Base-by-base conservation (phyloP, 1,139 yeast genomes). In the Casaregolazyma lundiana region DNA sequence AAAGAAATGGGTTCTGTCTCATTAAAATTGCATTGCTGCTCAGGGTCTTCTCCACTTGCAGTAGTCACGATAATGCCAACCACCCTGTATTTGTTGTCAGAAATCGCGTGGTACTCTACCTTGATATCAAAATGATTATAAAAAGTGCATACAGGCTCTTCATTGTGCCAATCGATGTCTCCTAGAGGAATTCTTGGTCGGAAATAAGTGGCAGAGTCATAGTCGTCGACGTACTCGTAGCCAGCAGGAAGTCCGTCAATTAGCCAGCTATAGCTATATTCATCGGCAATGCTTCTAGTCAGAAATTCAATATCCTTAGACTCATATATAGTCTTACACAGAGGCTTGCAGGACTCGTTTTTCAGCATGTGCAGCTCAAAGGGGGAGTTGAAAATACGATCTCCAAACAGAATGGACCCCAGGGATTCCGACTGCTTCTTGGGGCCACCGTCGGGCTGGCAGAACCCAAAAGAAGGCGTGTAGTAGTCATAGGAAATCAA, bases 161-260 rank as follows among this genome's bases (percentile, higher is more conserved):
- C 78, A 38, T 50, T 35, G 24, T 54, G 46, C 37, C 41, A 52
- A 30, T 49, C 56, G n/a, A 53, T 38, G 15, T 48, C 47, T 38
- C 97, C 97, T 48, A 90, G 73, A 47, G 80, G 82, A 66, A 90
- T 89, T 1, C 97, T 96, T 3, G 87, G 74, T 20, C 88, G 83
- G 63, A 84, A 86, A 63, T 81, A 85, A 3, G 44, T 42, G 6
- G 55, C 49, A n/a, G 53, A 51, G 13, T 58, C 54, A 3, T 53
- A 38, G 35, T 75, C 71, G 8, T 78, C 58, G 17, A 76, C 60
- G 15, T 35, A 22, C 86, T 81, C 57, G 77, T 76, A 63, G 83
- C 89, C 96, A 16, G 92, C 96, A 17, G 98, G 98, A 55, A 92
- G 76, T 1, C 97, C 97, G 65, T 92, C 99, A 51, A 92, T 72